A percentile compares a stretch with the other conserved stretches of the same genome.
phyloP scores from a whole-genome alignment of 1,139 yeast genomes.

The Hyphopichia wangnamkhiaoensis region DNA sequence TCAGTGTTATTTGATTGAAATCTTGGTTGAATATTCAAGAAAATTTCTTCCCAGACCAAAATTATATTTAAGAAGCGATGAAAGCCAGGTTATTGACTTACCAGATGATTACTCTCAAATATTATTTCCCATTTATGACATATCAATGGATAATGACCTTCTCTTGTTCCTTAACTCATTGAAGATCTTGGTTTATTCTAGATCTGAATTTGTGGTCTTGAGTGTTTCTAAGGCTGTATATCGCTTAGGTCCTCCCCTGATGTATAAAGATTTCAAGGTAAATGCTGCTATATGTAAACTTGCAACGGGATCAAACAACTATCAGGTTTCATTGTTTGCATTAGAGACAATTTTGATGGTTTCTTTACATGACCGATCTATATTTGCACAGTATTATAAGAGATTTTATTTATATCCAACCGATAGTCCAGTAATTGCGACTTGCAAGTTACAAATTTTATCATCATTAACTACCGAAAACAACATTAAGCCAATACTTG shows the following conservation, averaged over 20 bases:
- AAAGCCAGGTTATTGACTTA: conserved; percentile 30
- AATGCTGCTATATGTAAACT: conserved; percentile 52
- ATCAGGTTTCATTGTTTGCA: conserved; percentile 37
- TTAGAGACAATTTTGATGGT: conserved; percentile 45
- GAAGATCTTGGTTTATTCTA: conserved; percentile 44
- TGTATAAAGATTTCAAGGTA: conserved; percentile 48
- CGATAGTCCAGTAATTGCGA: conserved; percentile 51
- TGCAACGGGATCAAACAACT: conserved; percentile 26
- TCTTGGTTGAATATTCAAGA: conserved; percentile 68
- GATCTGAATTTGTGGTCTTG: conserved; percentile 64
- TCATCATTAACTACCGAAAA: conserved; percentile 55
- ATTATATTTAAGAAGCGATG: conserved; percentile 25
- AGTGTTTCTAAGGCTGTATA: conserved; percentile 57
- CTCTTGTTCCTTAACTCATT: conserved; percentile 51
- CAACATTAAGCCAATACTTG: conserved; percentile 55
- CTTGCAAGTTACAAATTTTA: conserved; percentile 63
- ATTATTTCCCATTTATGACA: conserved; percentile 35
- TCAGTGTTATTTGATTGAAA: conserved; percentile 60
- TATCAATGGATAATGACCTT: conserved; percentile 56
- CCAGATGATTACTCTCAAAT: conserved; percentile 37
- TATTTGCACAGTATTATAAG: conserved; percentile 49
- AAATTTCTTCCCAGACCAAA: conserved; percentile 57
- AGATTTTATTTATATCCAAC: conserved; percentile 61
- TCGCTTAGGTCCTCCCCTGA: conserved; percentile 54
- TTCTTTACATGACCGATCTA: conserved; percentile 33